These are phyloP conservation scores for Dictyostelium firmibasis DNA, from an alignment of 78 protist genomes.

Conservation along the genomic window DNA sequence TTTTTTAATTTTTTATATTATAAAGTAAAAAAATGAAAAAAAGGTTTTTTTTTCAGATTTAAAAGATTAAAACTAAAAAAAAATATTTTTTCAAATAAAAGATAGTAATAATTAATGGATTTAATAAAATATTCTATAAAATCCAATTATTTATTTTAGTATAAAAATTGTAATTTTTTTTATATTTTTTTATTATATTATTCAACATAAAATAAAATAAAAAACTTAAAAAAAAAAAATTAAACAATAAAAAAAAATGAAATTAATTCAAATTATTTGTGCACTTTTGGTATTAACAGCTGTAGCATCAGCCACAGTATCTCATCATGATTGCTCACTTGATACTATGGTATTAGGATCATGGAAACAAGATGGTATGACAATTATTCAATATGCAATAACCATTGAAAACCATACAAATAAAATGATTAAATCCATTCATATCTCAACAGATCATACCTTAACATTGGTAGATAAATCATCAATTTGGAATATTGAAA, in stretches of 20 bases:
- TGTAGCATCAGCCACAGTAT: background rate
- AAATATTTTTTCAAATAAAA: background rate
- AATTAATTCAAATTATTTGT: background rate
- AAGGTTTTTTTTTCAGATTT: no score
- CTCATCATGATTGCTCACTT: background rate
- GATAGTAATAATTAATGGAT: background rate
- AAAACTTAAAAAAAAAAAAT: background rate
- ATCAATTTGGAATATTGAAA: conserved; percentile 31
- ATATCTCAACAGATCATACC: conserved; percentile 19
- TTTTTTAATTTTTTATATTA: no score
- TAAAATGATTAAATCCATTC: background rate
- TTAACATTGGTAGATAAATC: background rate
- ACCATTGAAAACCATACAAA: background rate
- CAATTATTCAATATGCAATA: background rate
- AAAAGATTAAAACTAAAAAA: no score
- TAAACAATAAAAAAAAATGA: background rate
- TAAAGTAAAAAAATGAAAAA: no score
- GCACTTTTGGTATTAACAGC: background rate
- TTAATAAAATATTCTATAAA: no score
- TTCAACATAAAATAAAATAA: background rate
- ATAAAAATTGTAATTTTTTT: no score
- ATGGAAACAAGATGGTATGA: background rate
- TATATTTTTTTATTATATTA: no score
- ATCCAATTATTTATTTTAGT: no score
- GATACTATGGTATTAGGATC: background rate